Evolutionary conservation across 108 stramenopile genomes (phyloP).

Genomic region (Nitzschia sp.): DNA sequence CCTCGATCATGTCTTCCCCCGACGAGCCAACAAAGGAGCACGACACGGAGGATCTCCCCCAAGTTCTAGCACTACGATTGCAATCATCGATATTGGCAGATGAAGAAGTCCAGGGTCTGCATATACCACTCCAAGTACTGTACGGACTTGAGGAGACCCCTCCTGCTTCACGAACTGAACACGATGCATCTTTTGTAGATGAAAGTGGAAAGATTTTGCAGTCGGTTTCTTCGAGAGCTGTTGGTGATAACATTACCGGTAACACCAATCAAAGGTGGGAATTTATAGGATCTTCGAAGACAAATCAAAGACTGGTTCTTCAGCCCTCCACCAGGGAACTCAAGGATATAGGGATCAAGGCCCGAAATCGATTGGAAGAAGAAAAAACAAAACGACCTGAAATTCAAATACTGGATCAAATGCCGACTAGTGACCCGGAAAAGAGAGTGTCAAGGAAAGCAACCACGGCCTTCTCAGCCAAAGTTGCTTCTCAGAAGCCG

Average conservation of each 20-base stretch:
- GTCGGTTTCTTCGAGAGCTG: neutral
- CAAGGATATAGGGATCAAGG: slow-evolving; percentile 62
- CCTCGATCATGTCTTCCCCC: too few species aligned
- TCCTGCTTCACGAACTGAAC: neutral
- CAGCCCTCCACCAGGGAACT: slow-evolving; percentile 20
- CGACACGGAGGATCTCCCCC: too few species aligned
- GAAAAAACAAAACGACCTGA: slow-evolving; percentile 65
- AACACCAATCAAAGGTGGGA: neutral
- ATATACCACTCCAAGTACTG: neutral
- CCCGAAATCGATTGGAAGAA: slow-evolving; percentile 56
- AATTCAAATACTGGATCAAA: slow-evolving; percentile 44
- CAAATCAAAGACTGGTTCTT: slow-evolving; percentile 2
- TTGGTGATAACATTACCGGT: neutral
- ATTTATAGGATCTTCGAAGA: neutral
- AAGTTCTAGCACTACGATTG: neutral
- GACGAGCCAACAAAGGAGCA: too few species aligned
- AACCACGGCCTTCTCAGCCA: neutral
- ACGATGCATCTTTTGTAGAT: neutral
- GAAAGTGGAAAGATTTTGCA: neutral
- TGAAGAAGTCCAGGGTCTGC: neutral
- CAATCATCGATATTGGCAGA: neutral
- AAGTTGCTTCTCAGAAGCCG: neutral
- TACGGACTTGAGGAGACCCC: neutral
- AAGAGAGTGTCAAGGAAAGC: slow-evolving; percentile 14
- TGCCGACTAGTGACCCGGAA: slow-evolving; percentile 3